phyloP scores from a whole-genome alignment of 1,284 basidiomycete genomes.

The Cryptococcus sp. region DNA sequence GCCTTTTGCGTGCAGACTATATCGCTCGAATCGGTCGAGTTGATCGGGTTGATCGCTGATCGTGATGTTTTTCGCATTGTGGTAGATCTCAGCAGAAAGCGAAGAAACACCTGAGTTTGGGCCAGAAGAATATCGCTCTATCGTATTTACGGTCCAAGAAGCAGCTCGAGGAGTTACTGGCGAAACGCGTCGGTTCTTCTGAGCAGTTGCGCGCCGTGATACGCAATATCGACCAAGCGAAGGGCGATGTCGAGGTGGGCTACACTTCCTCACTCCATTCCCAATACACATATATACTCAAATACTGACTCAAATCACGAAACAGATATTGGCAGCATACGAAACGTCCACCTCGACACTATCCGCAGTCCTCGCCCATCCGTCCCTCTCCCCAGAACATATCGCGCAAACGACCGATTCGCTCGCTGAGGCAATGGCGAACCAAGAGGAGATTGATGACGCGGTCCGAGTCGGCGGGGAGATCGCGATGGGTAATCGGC shows the following conservation, averaged over 20 bases:
- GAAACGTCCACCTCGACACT: slow-evolving; percentile 77
- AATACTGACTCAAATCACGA: not conserved
- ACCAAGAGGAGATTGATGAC: slow-evolving; percentile 79
- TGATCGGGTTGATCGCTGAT: too few species aligned
- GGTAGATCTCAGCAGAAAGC: slow-evolving; percentile 68
- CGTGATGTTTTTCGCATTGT: slow-evolving; percentile 40
- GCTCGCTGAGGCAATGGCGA: slow-evolving; percentile 75
- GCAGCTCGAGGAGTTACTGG: slow-evolving; percentile 73
- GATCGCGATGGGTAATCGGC: slow-evolving; percentile 58
- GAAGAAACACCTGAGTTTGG: slow-evolving; percentile 64
- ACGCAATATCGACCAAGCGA: slow-evolving; percentile 80
- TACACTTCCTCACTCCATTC: not conserved
- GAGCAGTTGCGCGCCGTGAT: slow-evolving; percentile 75
- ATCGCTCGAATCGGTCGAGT: not conserved
- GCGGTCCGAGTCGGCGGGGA: slow-evolving; percentile 69
- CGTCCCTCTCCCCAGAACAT: slow-evolving; percentile 71
- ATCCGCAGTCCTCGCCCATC: slow-evolving; percentile 71
- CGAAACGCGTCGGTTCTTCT: slow-evolving; percentile 71
- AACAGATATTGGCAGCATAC: slow-evolving; percentile 81
- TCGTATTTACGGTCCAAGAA: slow-evolving; percentile 77
- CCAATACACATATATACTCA: not conserved
- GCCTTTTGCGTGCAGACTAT: not conserved
- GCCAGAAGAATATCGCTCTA: slow-evolving; percentile 72
- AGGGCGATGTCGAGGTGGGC: slow-evolving; percentile 78
- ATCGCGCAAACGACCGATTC: slow-evolving; percentile 85